Evolutionary conservation across 2,329 filamentous ascomycete species (phyloP).

Genomic region (Ophiocordyceps sinensis): DNA sequence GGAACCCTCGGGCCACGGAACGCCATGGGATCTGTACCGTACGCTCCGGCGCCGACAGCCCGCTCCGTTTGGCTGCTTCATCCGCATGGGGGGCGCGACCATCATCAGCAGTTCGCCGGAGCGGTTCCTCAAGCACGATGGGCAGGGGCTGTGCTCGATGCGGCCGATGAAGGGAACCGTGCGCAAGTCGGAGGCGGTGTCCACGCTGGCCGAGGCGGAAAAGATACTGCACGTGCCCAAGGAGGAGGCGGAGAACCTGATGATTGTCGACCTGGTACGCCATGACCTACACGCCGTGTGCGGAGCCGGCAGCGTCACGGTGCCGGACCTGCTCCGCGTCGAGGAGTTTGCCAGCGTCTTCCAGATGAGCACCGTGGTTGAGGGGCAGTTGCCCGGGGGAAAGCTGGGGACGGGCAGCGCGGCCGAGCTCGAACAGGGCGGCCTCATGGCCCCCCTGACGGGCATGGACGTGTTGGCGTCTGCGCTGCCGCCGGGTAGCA

Average conservation of each 20-base stretch:
- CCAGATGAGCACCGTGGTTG: slow-evolving; percentile 80
- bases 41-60: slow-evolving; percentile 58
- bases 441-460: slow-evolving; percentile 22
- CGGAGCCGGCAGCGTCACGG: slow-evolving; percentile 56
- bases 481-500: slow-evolving; percentile 76
- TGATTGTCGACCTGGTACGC: slow-evolving; percentile 95
- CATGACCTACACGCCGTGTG: slow-evolving; percentile 84
- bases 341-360: slow-evolving; percentile 88
- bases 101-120: slow-evolving; percentile 78
- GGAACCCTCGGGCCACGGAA: slow-evolving; percentile 4
- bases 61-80: slow-evolving; percentile 72
- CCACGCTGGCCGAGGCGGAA: slow-evolving; percentile 59
- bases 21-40: slow-evolving; percentile 59
- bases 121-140: slow-evolving; percentile 55
- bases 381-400: slow-evolving; percentile 42
- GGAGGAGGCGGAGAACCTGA: slow-evolving; percentile 89
- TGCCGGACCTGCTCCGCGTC: slow-evolving; percentile 68
- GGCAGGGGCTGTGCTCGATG: slow-evolving; percentile 53
- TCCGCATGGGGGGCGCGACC: slow-evolving; percentile 54
- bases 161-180: slow-evolving; percentile 95
- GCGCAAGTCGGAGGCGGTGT: slow-evolving; percentile 50
- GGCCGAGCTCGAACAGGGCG: neutral
- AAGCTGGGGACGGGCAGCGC: slow-evolving; percentile 5
- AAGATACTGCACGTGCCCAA: slow-evolving; percentile 65
- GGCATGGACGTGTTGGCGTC: slow-evolving; percentile 65